Evolutionary conservation across 2,329 filamentous ascomycete species (phyloP), one percentile per base, ranked within the genome.

Genomic region (Xylaria sp.): DNA sequence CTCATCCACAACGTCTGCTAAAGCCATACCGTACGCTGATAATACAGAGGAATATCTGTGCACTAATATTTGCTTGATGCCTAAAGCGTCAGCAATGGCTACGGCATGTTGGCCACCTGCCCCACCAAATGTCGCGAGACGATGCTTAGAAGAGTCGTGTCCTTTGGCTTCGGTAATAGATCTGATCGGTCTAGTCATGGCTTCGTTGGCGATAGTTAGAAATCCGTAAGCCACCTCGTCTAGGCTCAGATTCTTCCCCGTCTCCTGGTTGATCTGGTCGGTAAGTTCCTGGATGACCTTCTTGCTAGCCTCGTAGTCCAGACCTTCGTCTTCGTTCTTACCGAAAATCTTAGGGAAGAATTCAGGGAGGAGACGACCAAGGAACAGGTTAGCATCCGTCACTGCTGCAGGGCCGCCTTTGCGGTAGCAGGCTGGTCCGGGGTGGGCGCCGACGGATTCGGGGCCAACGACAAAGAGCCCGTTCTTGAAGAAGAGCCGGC

Each of bases 291-390:
- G 86, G 69, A 98, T 92, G 0, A 93, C 86, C 74, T 87, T 90
- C 78, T 89, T 87, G 74, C 93, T 97, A 0, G 92, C 92, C 65
- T 91, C 87, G 1, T 88, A 84, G 77, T 97, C 94, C 1, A 98
- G 81, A 0, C 90, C 90, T 78, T 96, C 88, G 66, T 97, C 86
- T 78, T 98, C 94, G 53, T 94, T 91, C 78, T 93, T 91, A 54
- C 95, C 95, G 75, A 98, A 98, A 68, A 98, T 98, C 78, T 94
- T 95, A 0, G 94, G 94, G 76, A 98, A 98, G 84, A 96, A 97
- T 70, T 97, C 93, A 0, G 94, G 94, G 1, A 97, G 81, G 3
- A 98, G 83, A 47, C 94, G 87, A 0, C 94, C 94, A 0, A 97
- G 88, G 74, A 93, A 93, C 5, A 97, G 80, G 74, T 97, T 97